These are phyloP conservation scores for Diatrype stigma DNA, from an alignment of 2,329 filamentous ascomycete species.

Conservation along the genomic window DNA sequence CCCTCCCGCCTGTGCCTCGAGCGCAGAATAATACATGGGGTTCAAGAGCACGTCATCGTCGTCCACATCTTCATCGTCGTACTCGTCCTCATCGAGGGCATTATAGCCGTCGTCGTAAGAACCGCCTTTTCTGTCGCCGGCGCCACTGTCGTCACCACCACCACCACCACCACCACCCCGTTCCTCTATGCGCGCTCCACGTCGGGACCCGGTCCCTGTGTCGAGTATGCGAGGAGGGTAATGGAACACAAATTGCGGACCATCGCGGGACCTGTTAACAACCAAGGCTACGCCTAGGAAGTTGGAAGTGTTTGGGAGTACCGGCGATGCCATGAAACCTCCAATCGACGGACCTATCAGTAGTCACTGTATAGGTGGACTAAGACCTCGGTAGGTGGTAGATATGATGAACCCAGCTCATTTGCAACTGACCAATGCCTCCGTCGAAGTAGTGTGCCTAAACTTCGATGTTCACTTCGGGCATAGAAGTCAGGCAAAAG, in stretches of 20 bases:
- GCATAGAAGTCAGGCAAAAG: background rate
- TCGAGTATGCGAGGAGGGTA: constrained; percentile 62
- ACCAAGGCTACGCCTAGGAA: constrained; percentile 70
- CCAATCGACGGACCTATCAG: background rate
- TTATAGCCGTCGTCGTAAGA: constrained; percentile 43
- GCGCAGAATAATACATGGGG: constrained; percentile 37
- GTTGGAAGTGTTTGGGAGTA: constrained; percentile 49
- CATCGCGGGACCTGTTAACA: constrained; percentile 69
- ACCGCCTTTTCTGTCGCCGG: constrained; percentile 18
- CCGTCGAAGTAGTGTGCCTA: too few relatives aligned
- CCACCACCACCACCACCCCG: constrained; percentile 43
- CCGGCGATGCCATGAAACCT: constrained; percentile 41
- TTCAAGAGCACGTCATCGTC: constrained; percentile 51
- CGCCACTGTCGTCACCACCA: constrained; percentile 27
- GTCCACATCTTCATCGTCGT: constrained; percentile 35
- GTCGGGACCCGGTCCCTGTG: constrained; percentile 36
- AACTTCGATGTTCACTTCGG: too few relatives aligned
- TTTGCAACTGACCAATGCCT: too few relatives aligned
- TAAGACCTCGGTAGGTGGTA: too few relatives aligned
- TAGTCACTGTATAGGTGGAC: too few relatives aligned
- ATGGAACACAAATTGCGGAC: constrained; percentile 80
- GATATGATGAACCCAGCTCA: too few relatives aligned
- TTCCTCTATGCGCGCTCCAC: constrained; percentile 19
- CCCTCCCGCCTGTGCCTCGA: constrained; percentile 21
- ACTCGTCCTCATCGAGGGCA: constrained; percentile 35